Percentiles rank a stretch among this genome's conserved stretches.
Conservation (phyloP, 805 yeast species). For the Hanseniaspora vineae region DNA sequence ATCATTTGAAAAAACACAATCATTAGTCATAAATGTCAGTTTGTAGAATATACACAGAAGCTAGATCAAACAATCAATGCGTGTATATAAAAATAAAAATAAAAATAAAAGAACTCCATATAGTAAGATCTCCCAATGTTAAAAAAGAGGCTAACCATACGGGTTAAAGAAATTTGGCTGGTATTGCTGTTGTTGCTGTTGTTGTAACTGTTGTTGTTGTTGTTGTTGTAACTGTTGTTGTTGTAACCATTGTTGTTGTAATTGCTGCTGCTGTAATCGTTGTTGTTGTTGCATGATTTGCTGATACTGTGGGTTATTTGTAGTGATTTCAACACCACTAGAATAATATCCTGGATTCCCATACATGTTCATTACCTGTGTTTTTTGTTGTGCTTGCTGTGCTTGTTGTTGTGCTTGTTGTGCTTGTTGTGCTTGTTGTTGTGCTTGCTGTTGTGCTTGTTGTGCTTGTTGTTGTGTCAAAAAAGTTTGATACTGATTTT, state of each 20-base stretch:
- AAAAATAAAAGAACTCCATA: too few relatives aligned
- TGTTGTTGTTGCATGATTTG: slow-evolving; percentile 17
- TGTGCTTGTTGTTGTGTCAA: slow-evolving; percentile 6
- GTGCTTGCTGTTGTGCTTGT: background rate
- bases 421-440: slow-evolving; percentile 1
- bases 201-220: slow-evolving; percentile 13
- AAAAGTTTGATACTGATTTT: slow-evolving; percentile 23
- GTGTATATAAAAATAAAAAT: too few relatives aligned
- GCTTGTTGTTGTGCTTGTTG: slow-evolving; percentile 4
- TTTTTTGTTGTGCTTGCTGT: slow-evolving; percentile 4
- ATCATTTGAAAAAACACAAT: too few relatives aligned
- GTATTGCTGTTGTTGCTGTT: slow-evolving; percentile 7
- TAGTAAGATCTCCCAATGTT: too few relatives aligned
- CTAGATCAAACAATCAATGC: too few relatives aligned
- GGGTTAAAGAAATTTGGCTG: background rate
- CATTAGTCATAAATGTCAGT: too few relatives aligned
- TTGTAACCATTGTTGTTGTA: slow-evolving; percentile 6
- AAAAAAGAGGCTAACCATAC: too few relatives aligned
- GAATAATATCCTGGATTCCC: slow-evolving; percentile 19
- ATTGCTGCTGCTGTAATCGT: slow-evolving; percentile 13
- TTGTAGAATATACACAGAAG: too few relatives aligned
- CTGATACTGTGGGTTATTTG: slow-evolving; percentile 18
- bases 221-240: slow-evolving; percentile 9
- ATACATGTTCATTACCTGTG: slow-evolving; percentile 18
- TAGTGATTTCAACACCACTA: slow-evolving; percentile 18